A percentile compares a stretch with the other conserved stretches of the same genome.
Conservation (phyloP, 257 asterid species). For the Penstemon eatonii region DNA sequence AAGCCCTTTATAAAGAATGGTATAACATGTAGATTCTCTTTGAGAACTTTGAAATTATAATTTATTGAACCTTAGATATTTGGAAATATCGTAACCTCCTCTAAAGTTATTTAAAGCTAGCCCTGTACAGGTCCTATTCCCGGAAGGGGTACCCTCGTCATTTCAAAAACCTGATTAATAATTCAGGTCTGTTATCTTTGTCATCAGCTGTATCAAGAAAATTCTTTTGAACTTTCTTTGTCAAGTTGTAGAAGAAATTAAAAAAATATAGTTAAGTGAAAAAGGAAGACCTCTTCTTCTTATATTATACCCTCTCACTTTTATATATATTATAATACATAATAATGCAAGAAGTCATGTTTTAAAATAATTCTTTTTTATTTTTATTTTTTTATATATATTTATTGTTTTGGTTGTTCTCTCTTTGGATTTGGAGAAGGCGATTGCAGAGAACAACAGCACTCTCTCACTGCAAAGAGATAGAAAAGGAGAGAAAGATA, state of each 20-base stretch:
- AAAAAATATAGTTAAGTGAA: constrained; percentile 33
- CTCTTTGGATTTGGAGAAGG: constrained; percentile 59
- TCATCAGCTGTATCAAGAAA: constrained; percentile 47
- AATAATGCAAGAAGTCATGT: constrained; percentile 35
- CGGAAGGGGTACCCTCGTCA: constrained; percentile 41
- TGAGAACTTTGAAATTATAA: neutral
- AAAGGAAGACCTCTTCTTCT: constrained; percentile 54
- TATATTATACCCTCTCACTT: constrained; percentile 27
- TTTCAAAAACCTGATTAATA: constrained; percentile 31
- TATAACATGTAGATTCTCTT: no score
- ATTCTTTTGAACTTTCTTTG: constrained; percentile 39
- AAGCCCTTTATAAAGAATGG: no score
- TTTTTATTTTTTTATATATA: neutral
- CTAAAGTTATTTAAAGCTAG: neutral
- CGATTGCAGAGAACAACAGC: constrained; percentile 69
- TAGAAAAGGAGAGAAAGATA: constrained; percentile 34
- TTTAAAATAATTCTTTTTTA: constrained; percentile 13
- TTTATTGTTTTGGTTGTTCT: constrained; percentile 37
- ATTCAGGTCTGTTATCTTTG: constrained; percentile 47
- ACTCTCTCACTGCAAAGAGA: constrained; percentile 44
- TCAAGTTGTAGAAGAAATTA: constrained; percentile 37
- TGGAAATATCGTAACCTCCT: constrained; percentile 19
- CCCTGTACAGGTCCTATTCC: constrained; percentile 10
- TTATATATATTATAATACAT: constrained; percentile 26
- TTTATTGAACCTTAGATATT: constrained; percentile 16